Conservation (phyloP, 2,329 filamentous ascomycete genomes). For the Colletotrichum sp. region DNA sequence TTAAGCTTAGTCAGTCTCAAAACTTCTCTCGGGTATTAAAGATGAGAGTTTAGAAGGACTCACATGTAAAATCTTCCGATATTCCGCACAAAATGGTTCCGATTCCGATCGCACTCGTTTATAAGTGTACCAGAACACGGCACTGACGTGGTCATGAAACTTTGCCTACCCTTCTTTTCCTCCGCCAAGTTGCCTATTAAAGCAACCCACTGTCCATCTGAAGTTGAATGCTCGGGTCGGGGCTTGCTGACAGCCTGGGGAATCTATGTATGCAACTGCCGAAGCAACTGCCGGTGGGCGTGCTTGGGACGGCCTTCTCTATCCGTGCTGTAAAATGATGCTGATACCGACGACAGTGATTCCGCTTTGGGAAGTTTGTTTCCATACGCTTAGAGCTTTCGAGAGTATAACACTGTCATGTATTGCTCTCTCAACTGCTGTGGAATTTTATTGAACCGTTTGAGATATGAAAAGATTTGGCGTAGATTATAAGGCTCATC, state of each 20-base stretch:
- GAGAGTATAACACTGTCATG: neutral
- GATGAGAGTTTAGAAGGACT: neutral
- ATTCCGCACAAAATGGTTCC: neutral
- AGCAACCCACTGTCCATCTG: neutral
- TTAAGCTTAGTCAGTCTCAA: neutral
- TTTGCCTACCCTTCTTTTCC: neutral
- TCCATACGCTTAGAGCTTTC: neutral
- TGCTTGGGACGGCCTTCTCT: neutral
- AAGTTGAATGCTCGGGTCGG: neutral
- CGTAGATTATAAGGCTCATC: neutral
- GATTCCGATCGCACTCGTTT: neutral
- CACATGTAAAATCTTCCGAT: neutral
- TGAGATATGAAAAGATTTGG: neutral
- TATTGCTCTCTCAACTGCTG: neutral
- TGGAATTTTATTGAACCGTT: rapidly evolving
- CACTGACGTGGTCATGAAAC: neutral
- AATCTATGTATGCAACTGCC: neutral
- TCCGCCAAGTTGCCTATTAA: neutral
- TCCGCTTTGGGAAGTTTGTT: neutral
- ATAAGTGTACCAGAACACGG: neutral
- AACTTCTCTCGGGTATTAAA: neutral
- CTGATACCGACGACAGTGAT: neutral
- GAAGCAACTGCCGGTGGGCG: neutral
- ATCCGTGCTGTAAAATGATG: neutral
- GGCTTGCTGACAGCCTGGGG: neutral